These are phyloP conservation scores for Alnus rubra DNA, from an alignment of 306 rosid species.

Conservation along the genomic window DNA sequence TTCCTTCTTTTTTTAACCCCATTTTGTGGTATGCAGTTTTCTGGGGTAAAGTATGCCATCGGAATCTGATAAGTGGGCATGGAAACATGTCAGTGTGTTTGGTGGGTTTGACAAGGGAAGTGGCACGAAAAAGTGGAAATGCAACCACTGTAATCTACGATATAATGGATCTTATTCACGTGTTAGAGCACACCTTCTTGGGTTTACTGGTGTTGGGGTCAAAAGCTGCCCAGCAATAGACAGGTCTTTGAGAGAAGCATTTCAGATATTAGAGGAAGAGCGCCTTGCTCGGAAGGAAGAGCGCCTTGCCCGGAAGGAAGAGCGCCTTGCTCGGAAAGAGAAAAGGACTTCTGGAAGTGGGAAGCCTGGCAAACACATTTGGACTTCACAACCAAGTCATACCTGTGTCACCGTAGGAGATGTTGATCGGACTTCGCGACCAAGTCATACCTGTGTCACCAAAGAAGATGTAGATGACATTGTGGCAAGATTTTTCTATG, in stretches of 20 bases:
- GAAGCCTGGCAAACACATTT: conserved; percentile 41
- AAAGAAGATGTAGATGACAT: conserved; percentile 57
- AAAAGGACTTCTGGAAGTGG: conserved; percentile 40
- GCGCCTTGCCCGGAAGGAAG: conserved; percentile 40
- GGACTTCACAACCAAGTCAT: conserved; percentile 33
- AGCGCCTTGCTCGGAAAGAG: conserved; percentile 40
- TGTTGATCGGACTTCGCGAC: conserved; percentile 37
- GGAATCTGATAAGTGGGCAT: conserved; percentile 60
- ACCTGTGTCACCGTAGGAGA: conserved; percentile 45
- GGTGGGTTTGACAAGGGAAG: conserved; percentile 74
- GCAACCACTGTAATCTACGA: conserved; percentile 59
- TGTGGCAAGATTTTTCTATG: conserved; percentile 55
- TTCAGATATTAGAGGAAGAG: conserved; percentile 55
- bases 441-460: conserved; percentile 32
- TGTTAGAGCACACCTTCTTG: conserved; percentile 66
- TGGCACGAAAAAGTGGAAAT: conserved; percentile 63
- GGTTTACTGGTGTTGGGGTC: conserved; percentile 60
- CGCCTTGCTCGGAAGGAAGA: conserved; percentile 43
- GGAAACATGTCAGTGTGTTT: conserved; percentile 63
- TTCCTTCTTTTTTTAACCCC: not conserved
- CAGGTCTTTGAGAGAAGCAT: conserved; percentile 45
- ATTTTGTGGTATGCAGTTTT: conserved; percentile 27
- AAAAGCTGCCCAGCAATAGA: conserved; percentile 59
- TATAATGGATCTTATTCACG: conserved; percentile 67
- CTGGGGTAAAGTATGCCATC: conserved; percentile 40